These are phyloP conservation scores for Aspergillus olivimuriae DNA, from an alignment of 495 filamentous ascomycete species.

Conservation along the genomic window DNA sequence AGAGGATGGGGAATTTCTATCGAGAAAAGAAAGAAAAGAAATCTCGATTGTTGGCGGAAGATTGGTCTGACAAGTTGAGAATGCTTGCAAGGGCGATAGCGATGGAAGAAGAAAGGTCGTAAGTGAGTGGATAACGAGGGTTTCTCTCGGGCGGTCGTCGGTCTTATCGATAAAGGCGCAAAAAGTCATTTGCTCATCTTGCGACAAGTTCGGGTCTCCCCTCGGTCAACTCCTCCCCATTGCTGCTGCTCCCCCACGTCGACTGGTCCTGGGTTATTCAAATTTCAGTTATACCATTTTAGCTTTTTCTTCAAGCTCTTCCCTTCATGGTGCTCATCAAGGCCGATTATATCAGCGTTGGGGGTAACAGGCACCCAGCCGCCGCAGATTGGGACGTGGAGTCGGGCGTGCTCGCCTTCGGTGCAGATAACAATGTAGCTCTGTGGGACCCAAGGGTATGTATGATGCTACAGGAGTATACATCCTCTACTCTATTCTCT, in stretches of 20 bases:
- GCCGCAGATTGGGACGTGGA: slow-evolving; percentile 83
- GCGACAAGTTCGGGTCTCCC: no score
- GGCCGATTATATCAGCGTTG: slow-evolving; percentile 68
- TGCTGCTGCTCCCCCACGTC: not conserved
- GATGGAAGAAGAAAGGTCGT: not conserved
- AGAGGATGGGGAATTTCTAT: not conserved
- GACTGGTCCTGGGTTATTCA: not conserved
- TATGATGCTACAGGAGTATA: no score
- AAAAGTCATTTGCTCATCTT: slow-evolving; percentile 17
- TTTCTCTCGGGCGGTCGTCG: slow-evolving; percentile 11
- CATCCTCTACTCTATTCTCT: no score
- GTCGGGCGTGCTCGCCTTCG: slow-evolving; percentile 74
- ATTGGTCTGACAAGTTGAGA: no score
- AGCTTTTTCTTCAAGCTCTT: not conserved
- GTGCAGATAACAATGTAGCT: slow-evolving; percentile 80
- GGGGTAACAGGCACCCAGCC: slow-evolving; percentile 83
- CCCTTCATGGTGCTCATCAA: slow-evolving; percentile 38
- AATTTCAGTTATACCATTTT: not conserved
- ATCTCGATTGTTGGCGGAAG: no score
- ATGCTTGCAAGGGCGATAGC: not conserved
- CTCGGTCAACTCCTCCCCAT: not conserved
- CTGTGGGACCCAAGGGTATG: slow-evolving; percentile 81
- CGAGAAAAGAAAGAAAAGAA: no score
- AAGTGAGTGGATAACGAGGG: slow-evolving; percentile 5
- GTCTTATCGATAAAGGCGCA: slow-evolving; percentile 43